phyloP scores from a whole-genome alignment of 371 early-diverging fungal genomes.

The Mucor velutinosus region DNA sequence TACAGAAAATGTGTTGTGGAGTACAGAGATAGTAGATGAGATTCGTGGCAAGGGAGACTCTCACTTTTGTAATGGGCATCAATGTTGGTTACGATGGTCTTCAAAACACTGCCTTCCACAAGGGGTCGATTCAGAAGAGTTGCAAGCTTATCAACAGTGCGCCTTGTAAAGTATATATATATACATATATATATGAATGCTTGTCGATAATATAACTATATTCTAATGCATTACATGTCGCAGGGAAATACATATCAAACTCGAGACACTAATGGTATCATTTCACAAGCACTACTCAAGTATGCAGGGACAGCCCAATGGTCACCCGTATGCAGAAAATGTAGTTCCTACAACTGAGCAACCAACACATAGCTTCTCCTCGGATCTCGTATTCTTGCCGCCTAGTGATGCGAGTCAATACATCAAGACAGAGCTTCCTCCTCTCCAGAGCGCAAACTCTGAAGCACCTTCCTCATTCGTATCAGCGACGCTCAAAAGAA shows the following conservation, averaged over 20 bases:
- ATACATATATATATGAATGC: background rate
- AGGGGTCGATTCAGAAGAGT: background rate
- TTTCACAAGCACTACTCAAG: constrained; percentile 13
- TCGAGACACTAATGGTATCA: constrained; percentile 24
- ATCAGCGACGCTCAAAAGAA: background rate
- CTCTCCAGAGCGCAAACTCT: background rate
- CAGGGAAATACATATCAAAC: constrained; percentile 24
- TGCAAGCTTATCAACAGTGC: constrained; percentile 14
- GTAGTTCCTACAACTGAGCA: background rate
- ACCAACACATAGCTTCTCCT: background rate
- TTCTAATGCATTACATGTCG: background rate
- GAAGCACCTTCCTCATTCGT: background rate
- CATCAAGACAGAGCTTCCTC: background rate
- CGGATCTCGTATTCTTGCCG: background rate
- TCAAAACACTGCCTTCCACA: background rate
- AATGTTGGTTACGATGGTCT: constrained; percentile 11
- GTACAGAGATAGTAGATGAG: constrained; percentile 8
- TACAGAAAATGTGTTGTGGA: constrained; percentile 12
- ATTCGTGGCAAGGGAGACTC: background rate
- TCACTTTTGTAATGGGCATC: background rate
- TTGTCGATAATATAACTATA: background rate
- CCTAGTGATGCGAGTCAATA: background rate
- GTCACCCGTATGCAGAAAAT: background rate
- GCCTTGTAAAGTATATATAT: constrained; percentile 10
- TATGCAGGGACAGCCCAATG: background rate